phyloP scores from a whole-genome alignment of 2,329 filamentous ascomycete species.

The Dactylellina parvicollis region DNA sequence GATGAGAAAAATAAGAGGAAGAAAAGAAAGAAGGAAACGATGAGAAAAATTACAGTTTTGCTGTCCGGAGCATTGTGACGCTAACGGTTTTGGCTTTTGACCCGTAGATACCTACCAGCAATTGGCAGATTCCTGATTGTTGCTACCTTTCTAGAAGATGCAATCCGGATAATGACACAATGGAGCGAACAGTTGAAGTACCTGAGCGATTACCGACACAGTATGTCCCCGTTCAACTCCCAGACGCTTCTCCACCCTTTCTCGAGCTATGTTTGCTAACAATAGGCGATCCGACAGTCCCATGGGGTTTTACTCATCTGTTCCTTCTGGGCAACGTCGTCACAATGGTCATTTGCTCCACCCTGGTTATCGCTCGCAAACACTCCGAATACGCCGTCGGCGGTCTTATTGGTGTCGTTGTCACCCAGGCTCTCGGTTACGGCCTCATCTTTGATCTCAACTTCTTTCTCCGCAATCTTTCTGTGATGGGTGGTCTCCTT shows the following conservation, averaged over 20 bases:
- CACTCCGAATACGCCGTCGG: constrained; percentile 91
- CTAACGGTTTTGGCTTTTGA: constrained; percentile 59
- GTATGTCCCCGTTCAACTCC: constrained; percentile 68
- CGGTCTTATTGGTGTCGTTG: constrained; percentile 87
- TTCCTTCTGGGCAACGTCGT: constrained; percentile 92
- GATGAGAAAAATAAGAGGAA: no score
- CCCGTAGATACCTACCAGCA: constrained; percentile 82
- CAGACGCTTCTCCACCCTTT: neutral
- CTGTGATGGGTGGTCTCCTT: constrained; percentile 93
- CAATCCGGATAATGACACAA: constrained; percentile 94
- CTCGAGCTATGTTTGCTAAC: neutral
- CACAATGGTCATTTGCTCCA: constrained; percentile 83
- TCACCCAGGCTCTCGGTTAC: constrained; percentile 94
- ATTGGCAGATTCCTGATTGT: constrained; percentile 98
- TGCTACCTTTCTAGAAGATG: constrained; percentile 97
- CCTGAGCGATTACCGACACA: constrained; percentile 88
- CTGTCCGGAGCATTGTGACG: constrained; percentile 41
- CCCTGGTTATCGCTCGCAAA: constrained; percentile 88
- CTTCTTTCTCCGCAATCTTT: constrained; percentile 99
- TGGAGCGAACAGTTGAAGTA: constrained; percentile 95
- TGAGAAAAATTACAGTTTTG: neutral
- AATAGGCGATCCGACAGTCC: constrained; percentile 69
- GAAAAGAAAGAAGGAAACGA: no score
- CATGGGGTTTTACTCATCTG: constrained; percentile 84
- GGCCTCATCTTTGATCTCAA: constrained; percentile 98